phyloP scores from a whole-genome alignment of 2,329 filamentous ascomycete genomes.

The Plenodomus tracheiphilus region DNA sequence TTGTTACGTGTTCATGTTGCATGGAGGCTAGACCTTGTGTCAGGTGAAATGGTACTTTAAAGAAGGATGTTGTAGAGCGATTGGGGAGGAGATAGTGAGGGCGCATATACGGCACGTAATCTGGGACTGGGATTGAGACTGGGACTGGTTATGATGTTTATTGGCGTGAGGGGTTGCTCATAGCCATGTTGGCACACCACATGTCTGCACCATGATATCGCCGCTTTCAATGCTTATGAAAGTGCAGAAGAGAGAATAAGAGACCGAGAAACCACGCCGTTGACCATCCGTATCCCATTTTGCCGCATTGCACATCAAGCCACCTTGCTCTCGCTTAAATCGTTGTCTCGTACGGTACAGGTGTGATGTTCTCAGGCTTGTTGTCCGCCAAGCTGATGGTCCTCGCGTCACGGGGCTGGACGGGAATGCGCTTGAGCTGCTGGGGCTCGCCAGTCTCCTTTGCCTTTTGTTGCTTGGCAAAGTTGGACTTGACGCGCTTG shows the following conservation, averaged over 20 bases:
- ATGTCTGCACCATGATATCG: conserved; percentile 42
- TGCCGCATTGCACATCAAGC: conserved; percentile 30
- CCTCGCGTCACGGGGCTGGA: conserved; percentile 75
- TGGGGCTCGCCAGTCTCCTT: conserved; percentile 86
- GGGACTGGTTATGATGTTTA: conserved; percentile 35
- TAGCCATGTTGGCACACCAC: conserved; percentile 41
- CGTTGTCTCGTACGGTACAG: conserved; percentile 95
- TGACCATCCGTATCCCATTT: conserved; percentile 45
- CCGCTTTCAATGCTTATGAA: conserved; percentile 45
- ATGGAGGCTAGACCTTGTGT: too few species aligned
- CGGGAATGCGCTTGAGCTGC: conserved; percentile 89
- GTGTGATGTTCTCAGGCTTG: conserved; percentile 86
- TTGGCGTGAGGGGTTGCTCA: conserved; percentile 42
- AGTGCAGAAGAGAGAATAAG: conserved; percentile 45
- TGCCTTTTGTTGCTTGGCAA: conserved; percentile 87
- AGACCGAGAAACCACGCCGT: conserved; percentile 47
- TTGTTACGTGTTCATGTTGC: too few species aligned
- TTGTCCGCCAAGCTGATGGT: conserved; percentile 80
- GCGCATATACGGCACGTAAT: neutral
- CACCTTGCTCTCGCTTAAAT: conserved; percentile 67
- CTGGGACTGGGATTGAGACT: conserved; percentile 1
- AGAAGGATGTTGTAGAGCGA: too few species aligned
- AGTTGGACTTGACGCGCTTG: conserved; percentile 94
- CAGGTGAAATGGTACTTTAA: too few species aligned
- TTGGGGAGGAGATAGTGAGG: too few species aligned